Base-by-base conservation (phyloP, 495 filamentous ascomycete genomes). In the Hypoxylon lenormandii region DNA sequence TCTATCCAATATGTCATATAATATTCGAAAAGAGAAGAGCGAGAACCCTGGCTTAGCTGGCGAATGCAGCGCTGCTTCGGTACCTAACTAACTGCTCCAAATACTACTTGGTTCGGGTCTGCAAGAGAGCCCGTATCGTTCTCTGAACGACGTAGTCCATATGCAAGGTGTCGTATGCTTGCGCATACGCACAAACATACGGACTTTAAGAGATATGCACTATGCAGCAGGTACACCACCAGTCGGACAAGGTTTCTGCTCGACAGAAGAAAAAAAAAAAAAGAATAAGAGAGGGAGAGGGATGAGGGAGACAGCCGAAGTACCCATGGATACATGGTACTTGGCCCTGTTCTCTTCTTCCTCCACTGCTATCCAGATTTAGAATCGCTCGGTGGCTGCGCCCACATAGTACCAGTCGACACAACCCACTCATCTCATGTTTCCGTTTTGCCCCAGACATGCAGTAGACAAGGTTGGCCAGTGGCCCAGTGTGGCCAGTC, bases 381-480 rank as follows among this genome's bases (percentile, higher is more conserved):
- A 76, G 74, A 64, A 76, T 72, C 72, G 69, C 69, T 73, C 65
- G 72, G 67, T 76, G 74, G 68, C 74, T 74, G 74, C 68, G 74
- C 74, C 74, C 71, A 72, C 68, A 59, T 69, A 70, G 64, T 65
- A 70, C 70, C 70, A 69, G 70, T 73, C 70, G 60, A 72, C 69
- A 66, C 56, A 72, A 74, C 72, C 73, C 67, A 74, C 79, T 76
- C 80, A 80, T 81, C 80, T 81, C 75, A 82, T 78, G 79, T 81
- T 80, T 78, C 77, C 76, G 69, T 76, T 77, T 79, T 81, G 78
- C 80, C 79, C 80, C 80, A 83, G 79, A 82, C 76, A 80, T 77
- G 70, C 72, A 72, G 80, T 54, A 54, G 62, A 66, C 68, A 66
- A 66, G 68, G 68, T 66, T 53, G 45, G 51, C 52, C 57, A 66